phyloP scores from a whole-genome alignment of 257 asterid genomes.

The Plantago elongata region DNA sequence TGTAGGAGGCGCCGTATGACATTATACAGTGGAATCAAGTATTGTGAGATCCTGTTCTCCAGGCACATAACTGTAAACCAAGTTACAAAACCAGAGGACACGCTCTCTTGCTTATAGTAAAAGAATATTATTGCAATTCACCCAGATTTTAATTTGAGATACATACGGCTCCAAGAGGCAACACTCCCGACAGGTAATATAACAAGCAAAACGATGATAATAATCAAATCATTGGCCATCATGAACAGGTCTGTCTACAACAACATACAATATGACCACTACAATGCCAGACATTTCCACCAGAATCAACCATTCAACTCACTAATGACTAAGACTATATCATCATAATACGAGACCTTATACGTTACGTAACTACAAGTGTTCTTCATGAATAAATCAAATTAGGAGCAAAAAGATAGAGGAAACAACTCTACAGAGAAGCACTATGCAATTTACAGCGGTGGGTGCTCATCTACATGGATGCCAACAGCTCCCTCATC shows the following conservation, averaged over 20 bases:
- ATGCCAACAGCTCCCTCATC: constrained; percentile 72
- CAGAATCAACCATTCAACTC: background rate
- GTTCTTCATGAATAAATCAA: constrained; percentile 22
- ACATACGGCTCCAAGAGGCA: too few species aligned
- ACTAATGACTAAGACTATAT: constrained; percentile 11
- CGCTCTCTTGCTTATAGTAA: too few species aligned
- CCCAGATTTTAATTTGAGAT: too few species aligned
- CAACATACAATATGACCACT: background rate
- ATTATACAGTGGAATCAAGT: too few species aligned
- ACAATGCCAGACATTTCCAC: background rate
- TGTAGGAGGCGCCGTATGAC: too few species aligned
- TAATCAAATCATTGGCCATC: background rate
- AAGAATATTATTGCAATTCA: too few species aligned
- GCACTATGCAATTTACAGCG: constrained; percentile 12
- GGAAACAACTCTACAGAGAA: constrained; percentile 7
- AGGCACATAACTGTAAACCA: too few species aligned
- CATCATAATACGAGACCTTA: constrained; percentile 14
- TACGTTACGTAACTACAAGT: background rate
- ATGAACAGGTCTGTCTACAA: background rate
- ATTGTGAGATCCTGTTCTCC: too few species aligned
- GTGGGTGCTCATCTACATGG: constrained; percentile 46
- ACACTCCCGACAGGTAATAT: too few species aligned
- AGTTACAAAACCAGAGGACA: too few species aligned
- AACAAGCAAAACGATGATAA: background rate
- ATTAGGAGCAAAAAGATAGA: constrained; percentile 1